phyloP scores from a whole-genome alignment of 768 basidiomycete species.

The Auricularia sp. region DNA sequence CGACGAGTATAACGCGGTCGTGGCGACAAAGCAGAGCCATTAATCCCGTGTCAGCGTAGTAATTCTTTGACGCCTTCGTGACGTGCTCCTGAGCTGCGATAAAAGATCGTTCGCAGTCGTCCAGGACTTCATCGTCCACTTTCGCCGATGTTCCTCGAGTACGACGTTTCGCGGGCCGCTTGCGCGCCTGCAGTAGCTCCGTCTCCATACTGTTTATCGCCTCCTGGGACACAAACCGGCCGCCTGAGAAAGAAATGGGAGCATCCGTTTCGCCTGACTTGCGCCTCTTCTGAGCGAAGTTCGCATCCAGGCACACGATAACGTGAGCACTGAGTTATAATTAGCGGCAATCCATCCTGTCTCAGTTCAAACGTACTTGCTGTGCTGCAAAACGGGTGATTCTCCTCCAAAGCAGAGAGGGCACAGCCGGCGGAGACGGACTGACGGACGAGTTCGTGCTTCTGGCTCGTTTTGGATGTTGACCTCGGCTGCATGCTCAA shows the following conservation, averaged over 20 bases:
- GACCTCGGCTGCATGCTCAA: too few relatives aligned
- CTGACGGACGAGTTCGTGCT: too few relatives aligned
- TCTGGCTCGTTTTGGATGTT: too few relatives aligned
- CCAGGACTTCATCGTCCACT: not conserved
- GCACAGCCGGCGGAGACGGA: too few relatives aligned
- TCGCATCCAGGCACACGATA: conserved; percentile 5
- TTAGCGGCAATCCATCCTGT: too few relatives aligned
- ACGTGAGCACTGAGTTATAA: not conserved
- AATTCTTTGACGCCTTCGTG: conserved; percentile 2
- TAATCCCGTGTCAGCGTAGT: conserved; percentile 7
- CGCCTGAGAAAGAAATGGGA: not conserved
- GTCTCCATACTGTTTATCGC: not conserved
- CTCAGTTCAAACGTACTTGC: not conserved
- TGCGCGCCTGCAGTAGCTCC: not conserved
- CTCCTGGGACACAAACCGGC: not conserved
- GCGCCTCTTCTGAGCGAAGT: conserved; percentile 3
- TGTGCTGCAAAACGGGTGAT: too few relatives aligned
- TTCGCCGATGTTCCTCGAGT: not conserved
- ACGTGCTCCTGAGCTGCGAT: conserved; percentile 6
- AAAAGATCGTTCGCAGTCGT: conserved; percentile 7
- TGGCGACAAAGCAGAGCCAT: conserved; percentile 7
- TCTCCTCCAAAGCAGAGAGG: too few relatives aligned
- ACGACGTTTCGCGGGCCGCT: not conserved
- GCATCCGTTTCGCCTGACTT: not conserved
- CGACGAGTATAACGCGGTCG: conserved; percentile 4